Base-by-base conservation (phyloP, 129 eudicot genomes). In the Solidago caesia region DNA sequence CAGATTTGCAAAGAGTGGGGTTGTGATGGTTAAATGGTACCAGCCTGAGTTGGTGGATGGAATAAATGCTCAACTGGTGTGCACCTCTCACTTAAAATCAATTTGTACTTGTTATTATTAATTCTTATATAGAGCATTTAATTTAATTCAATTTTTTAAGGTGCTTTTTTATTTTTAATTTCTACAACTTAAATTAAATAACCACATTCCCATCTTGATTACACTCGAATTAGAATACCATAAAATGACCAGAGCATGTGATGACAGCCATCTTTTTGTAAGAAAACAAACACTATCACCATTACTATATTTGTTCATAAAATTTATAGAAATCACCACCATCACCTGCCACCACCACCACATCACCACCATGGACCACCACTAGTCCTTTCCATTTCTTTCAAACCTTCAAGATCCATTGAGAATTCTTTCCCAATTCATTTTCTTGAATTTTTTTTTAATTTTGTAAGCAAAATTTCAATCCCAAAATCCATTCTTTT, bases 61-160 rank as follows among this genome's bases (percentile, higher is more conserved):
- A 85, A 79, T 88, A 85, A 88, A 88, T 88, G 88, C 81, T 83
- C 43, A 44, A 82, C 72, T 60, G 74, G 72, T 74, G 60, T 76
- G 51, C 77, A 59, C 71, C 65, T 44, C 72, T 47, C 44, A 69
- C 70, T 69, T 53, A 25, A 68, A 53, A 63, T 21, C 58, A 71
- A 2, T 66, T 64, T 47, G 15, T 55, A 72, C 78, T 53, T 71
- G 71, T 64, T 55, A 64, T 33, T 33, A 33, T 2, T 33, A 33
- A 33, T 33, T 33, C 39, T 33, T 33, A 33, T 33, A 44, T 4
- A 64, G 16, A 12, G 2, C 1, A 3, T 68, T 70, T 71, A 41
- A 14, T 71, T 64, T 21, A 63, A 41, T 71, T 64, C 65, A 66
- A 75, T 64, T 26, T 39, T 25, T 51, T 41, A 10, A 25, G 2